Evolutionary conservation across 345 rosid species (phyloP).

Genomic region (Gossypium turneri): DNA sequence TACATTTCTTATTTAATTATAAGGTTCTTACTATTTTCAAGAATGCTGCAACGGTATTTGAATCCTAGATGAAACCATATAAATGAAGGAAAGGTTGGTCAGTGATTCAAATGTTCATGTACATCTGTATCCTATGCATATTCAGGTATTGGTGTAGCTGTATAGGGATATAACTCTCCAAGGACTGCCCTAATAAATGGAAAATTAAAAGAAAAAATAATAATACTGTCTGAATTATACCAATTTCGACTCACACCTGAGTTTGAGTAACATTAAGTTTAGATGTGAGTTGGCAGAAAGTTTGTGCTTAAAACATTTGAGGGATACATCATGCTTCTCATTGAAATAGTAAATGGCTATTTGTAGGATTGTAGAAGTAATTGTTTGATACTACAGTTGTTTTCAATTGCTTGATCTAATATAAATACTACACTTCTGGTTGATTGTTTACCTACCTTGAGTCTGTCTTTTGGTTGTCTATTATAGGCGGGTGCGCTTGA

Average conservation of each 20-base stretch:
- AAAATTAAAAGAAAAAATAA: neutral
- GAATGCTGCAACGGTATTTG: neutral
- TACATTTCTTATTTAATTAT: constrained; percentile 14
- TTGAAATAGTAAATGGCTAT: neutral
- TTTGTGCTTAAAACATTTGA: neutral
- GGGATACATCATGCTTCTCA: neutral
- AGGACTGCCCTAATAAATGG: neutral
- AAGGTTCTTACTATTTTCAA: neutral
- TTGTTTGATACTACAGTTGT: no score
- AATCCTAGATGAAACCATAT: neutral
- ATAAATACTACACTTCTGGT: neutral
- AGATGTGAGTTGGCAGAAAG: neutral
- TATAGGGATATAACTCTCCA: neutral
- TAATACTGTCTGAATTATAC: no score
- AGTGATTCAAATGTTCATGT: neutral
- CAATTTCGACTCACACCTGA: no score
- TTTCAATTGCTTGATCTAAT: neutral
- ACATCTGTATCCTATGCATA: neutral
- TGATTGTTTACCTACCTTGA: neutral
- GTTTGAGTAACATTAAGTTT: neutral
- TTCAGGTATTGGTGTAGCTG: neutral
- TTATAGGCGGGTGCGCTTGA: constrained; percentile 86
- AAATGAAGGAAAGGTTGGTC: neutral
- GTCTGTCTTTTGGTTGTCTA: neutral
- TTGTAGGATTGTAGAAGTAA: neutral